A percentile compares a stretch with the other conserved stretches of the same genome.
These are phyloP conservation scores for Groenewaldozyma salmanticensis DNA, from an alignment of 805 yeast species.

Conservation along the genomic window DNA sequence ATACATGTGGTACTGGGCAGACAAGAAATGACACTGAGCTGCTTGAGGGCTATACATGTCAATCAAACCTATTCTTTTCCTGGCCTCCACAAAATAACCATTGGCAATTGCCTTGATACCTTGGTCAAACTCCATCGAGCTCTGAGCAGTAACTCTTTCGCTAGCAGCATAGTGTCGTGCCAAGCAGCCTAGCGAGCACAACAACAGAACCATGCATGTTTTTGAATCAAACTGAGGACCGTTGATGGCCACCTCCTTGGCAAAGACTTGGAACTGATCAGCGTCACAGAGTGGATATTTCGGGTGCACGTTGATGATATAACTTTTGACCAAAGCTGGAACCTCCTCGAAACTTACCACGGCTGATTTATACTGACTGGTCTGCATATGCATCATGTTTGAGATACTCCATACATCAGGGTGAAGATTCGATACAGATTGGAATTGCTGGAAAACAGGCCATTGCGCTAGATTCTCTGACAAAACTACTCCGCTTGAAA, in stretches of 20 bases:
- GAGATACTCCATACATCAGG: too few relatives aligned
- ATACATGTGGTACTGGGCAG: slow-evolving; percentile 13
- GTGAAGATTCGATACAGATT: too few relatives aligned
- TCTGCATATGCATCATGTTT: too few relatives aligned
- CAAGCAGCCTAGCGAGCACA: slow-evolving; percentile 12
- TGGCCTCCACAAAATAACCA: slow-evolving; percentile 12
- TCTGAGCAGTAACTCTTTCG: slow-evolving; percentile 3
- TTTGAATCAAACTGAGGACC: slow-evolving; percentile 12
- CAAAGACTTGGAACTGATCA: slow-evolving; percentile 8
- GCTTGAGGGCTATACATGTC: slow-evolving; percentile 9
- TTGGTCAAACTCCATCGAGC: slow-evolving; percentile 5
- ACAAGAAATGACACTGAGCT: slow-evolving; percentile 12
- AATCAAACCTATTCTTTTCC: slow-evolving; percentile 12
- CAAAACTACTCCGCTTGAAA: too few relatives aligned
- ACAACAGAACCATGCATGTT: slow-evolving; percentile 9
- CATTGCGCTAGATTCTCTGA: too few relatives aligned
- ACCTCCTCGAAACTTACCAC: too few relatives aligned
- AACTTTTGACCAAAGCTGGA: too few relatives aligned
- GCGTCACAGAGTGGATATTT: slow-evolving; percentile 15
- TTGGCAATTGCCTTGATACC: slow-evolving; percentile 7
- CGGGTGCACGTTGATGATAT: too few relatives aligned
- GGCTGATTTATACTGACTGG: too few relatives aligned
- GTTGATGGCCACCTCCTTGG: slow-evolving; percentile 9
- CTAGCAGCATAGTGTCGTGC: slow-evolving; percentile 8
- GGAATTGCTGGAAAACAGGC: too few relatives aligned